Base-by-base conservation (phyloP, 75 land plant genomes). In the Chamaecyparis obtusa region DNA sequence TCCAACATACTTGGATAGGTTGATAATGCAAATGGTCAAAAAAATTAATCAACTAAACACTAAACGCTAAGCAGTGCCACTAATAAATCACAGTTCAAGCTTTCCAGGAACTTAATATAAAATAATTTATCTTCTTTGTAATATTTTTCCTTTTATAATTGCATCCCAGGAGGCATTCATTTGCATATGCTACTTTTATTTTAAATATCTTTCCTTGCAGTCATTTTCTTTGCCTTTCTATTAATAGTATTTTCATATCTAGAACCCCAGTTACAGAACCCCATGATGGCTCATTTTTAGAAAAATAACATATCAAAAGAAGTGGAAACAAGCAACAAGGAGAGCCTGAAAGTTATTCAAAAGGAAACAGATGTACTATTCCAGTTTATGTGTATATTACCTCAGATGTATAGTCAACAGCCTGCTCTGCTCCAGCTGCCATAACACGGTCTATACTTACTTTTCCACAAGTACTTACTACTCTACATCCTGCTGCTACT, bases 341-440 rank as follows among this genome's bases (percentile, higher is more conserved):
- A 33, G 16, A 74, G 76, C 11, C 36, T 33, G 76, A 74, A 71
- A 11, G 33, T 24, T 10, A 74, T 64, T 80, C 5, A n/a, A 81
- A 81, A 10, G 27, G 14, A 46, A 81, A 81, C 14, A 46, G 51
- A 81, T 46, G 36, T 32, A 9, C 15, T 81, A 44, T 44, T 80
- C 83, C 83, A 80, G 43, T 43, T 44, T 17, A 30, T 24, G 11
- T 64, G n/a, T 48, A n/a, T 8, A 71, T 54, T 87, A 98, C 99
- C 95, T 92, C 91, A 36, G 94, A 71, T 24, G 96, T 93, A 86
- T 98, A 98, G 89, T 98, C 99, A 88, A 98, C 76, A 69, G 95
- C 96, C 46, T 91, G 90, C 88, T 96, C 97, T 86, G 96, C 99
- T 83, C 99, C 99, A 84, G 95, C 96, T 57, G 88, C 96, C 87